Base-by-base conservation (phyloP, 140 eudicot genomes). In the Artemisia princeps region DNA sequence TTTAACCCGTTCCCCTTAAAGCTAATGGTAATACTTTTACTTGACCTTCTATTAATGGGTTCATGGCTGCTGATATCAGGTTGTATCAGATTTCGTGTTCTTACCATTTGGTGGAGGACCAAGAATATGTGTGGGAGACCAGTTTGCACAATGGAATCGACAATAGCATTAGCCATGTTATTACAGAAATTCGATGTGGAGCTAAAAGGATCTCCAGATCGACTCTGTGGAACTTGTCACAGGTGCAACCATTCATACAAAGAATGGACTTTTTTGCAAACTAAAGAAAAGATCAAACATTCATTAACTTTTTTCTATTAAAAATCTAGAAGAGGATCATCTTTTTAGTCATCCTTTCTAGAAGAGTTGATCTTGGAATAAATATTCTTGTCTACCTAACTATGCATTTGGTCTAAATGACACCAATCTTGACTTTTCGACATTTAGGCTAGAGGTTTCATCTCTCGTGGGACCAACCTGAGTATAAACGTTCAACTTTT, bases 211-310 rank as follows among this genome's bases (percentile, higher is more conserved):
- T 69, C 95, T n/a, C 89, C 96, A 16, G 95, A 17, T 17, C 19
- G 19, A 91, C 3, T 69, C 87, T 2, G 98, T 92, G 60, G 95
- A 92, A 67, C 79, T 82, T 12, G 98, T 92, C 16, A 92, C 98
- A 0, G 98, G 98, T 9, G 96, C 98, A 14, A 92, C 98, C 20
- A 92, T 92, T 67, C 98, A 88, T 59, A 92, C 96, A 2, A 92
- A 92, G 82, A 86, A 66, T 62, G 98, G 98, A 48, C 69, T 92
- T 9, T 84, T 88, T 78, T 84, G 98, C 79, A 90, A 80, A 77
- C 62, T 92, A 37, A 84, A 84, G 86, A 84, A 82, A 71, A 84
- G 96, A 62, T 74, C 85, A 9, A 42, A 15, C 59, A 60, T 48
- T 70, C 80, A 66, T 50, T 76, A 72, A 59, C 28, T 4, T 11